Evolutionary conservation across 306 rosid genomes (phyloP), one percentile per base, ranked within the genome.

Genomic region (Quercus gilva): DNA sequence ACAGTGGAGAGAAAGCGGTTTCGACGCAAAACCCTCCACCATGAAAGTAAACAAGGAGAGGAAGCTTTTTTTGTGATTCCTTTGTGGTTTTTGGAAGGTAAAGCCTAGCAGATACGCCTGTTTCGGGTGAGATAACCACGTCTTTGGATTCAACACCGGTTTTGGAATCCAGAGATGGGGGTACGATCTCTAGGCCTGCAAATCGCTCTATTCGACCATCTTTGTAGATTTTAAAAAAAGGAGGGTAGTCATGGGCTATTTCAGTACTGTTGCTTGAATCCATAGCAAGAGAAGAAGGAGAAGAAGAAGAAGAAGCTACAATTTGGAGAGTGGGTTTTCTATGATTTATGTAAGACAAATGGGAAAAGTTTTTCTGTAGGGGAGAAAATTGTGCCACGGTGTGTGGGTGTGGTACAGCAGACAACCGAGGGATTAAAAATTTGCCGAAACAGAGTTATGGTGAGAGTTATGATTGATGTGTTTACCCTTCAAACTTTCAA

Each of bases 21-120:
- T 89, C 92, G 56, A 91, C 65, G 76, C 84, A 68, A 84, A 94
- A 91, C 4, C 79, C 94, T 15, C 98, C 94, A 10, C 98, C 98
- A 31, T 94, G 98, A 28, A 88, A 53, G 75, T 91, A 91, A 10
- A 91, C 71, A 0, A 94, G 55, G 4, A 94, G 77, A 52, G 98
- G 98, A 56, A 94, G 88, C 79, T 67, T 67, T 35, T 90, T 90
- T 9, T 71, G 78, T 6, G 57, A 35, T n/a, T 56, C 82, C 18
- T 55, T 57, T 5, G n/a, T 41, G 21, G 72, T 11, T 72, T 81
- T 88, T 51, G 97, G 94, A 28, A 86, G 52, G 91, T 67, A 94
- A 56, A 92, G 71, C 52, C 98, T 83, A 0, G 79, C 96, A 3
- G 91, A 84, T 15, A 94, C 74, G 55, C 83, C 84, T 3, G 91